A percentile compares a stretch with the other conserved stretches of the same genome.
Evolutionary conservation across 1,284 basidiomycete genomes (phyloP).

Genomic region (Trichosporon coremiiforme): DNA sequence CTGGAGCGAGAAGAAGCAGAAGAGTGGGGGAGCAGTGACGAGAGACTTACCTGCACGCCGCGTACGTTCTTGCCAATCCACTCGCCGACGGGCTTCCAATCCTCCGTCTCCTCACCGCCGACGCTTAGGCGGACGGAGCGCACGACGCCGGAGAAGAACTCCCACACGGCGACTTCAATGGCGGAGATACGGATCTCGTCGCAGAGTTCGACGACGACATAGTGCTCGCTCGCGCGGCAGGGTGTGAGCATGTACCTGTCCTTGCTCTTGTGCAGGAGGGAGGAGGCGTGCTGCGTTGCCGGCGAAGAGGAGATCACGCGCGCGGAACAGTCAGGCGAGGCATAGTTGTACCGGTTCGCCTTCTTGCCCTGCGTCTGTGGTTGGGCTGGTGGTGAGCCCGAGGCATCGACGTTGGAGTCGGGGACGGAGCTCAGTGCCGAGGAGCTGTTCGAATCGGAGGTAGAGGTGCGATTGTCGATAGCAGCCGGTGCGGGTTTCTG

Average conservation of each 20-base stretch:
- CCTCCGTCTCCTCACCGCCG: slow-evolving; percentile 62
- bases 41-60: slow-evolving; percentile 85
- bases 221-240: slow-evolving; percentile 72
- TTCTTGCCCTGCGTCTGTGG: slow-evolving; percentile 16
- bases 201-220: slow-evolving; percentile 92
- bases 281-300: slow-evolving; percentile 77
- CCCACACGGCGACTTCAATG: slow-evolving; percentile 92
- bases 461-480: not conserved
- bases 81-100: slow-evolving; percentile 63
- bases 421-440: not conserved
- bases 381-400: not conserved
- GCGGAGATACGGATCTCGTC: slow-evolving; percentile 97
- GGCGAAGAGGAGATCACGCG: slow-evolving; percentile 82
- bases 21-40: too few species aligned
- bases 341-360: slow-evolving; percentile 83
- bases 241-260: slow-evolving; percentile 98
- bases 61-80: slow-evolving; percentile 86
- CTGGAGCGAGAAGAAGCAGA: slow-evolving; percentile 19
- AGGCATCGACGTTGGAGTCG: not conserved
- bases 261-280: slow-evolving; percentile 84
- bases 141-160: slow-evolving; percentile 97
- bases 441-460: not conserved
- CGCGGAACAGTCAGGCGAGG: slow-evolving; percentile 87
- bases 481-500: not conserved
- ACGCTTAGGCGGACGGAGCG: slow-evolving; percentile 87